Evolutionary conservation across 345 rosid genomes (phyloP).

Genomic region (Arabis hirsuta): DNA sequence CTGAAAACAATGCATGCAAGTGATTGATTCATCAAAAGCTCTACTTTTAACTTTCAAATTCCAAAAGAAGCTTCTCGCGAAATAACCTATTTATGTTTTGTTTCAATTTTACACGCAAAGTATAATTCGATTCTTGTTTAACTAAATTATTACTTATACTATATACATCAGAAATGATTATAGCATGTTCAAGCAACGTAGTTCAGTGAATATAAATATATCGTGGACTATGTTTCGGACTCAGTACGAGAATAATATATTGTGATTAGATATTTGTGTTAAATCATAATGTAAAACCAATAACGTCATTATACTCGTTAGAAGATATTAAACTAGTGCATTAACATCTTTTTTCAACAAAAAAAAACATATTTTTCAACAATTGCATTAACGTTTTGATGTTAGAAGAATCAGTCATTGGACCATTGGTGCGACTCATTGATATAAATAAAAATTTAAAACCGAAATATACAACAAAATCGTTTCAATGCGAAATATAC

Average conservation of each 20-base stretch:
- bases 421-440: constrained; percentile 33
- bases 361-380: too few relatives aligned
- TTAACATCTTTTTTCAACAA: too few relatives aligned
- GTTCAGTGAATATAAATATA: neutral
- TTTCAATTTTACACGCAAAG: constrained; percentile 37
- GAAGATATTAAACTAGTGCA: too few relatives aligned
- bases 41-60: constrained; percentile 8
- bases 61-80: constrained; percentile 30
- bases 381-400: constrained; percentile 17
- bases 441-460: constrained; percentile 6
- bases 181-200: constrained; percentile 23
- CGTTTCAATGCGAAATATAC: constrained; percentile 5
- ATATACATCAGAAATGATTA: constrained; percentile 27
- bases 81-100: constrained; percentile 20
- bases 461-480: constrained; percentile 19
- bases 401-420: constrained; percentile 31
- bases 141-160: neutral
- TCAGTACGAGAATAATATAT: constrained; percentile 18
- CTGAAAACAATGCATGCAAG: constrained; percentile 38
- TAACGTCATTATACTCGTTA: too few relatives aligned
- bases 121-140: constrained; percentile 7
- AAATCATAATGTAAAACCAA: too few relatives aligned
- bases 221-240: constrained; percentile 6
- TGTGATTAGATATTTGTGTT: neutral
- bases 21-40: constrained; percentile 18